A percentile compares a stretch with the other conserved stretches of the same genome.
Evolutionary conservation across 805 yeast genomes (phyloP).

Genomic region (Cyberlindnera japonica): DNA sequence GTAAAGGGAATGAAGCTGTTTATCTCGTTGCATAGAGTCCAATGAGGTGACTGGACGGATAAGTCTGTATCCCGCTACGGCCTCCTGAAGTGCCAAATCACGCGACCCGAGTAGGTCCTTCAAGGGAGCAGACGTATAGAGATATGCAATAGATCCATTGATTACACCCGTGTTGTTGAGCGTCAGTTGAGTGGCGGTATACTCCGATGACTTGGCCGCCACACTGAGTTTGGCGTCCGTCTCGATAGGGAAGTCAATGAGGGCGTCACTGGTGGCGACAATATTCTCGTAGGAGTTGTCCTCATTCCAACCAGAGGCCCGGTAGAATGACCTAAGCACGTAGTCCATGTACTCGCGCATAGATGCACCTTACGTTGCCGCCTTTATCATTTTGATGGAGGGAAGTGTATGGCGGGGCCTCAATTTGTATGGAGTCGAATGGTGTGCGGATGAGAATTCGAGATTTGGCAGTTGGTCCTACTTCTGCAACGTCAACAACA

Average conservation of each 20-base stretch:
- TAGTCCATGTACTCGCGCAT: slow-evolving; percentile 74
- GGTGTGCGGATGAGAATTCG: not conserved
- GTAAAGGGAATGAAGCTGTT: slow-evolving; percentile 41
- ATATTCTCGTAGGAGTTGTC: slow-evolving; percentile 76
- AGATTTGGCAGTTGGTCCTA: too few relatives aligned
- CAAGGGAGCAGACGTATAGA: slow-evolving; percentile 64
- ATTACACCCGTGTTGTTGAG: slow-evolving; percentile 60
- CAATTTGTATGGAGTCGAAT: not conserved
- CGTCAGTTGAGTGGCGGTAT: slow-evolving; percentile 70
- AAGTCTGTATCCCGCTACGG: slow-evolving; percentile 63
- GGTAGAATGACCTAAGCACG: slow-evolving; percentile 67
- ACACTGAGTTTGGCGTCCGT: slow-evolving; percentile 60
- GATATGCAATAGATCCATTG: slow-evolving; percentile 79
- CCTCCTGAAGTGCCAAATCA: slow-evolving; percentile 57
- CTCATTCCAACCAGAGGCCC: slow-evolving; percentile 71
- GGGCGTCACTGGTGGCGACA: slow-evolving; percentile 59
- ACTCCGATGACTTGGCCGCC: slow-evolving; percentile 64
- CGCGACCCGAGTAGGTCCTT: slow-evolving; percentile 47
- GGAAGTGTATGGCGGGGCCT: not conserved
- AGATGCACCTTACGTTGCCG: too few relatives aligned
- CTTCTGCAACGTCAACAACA: not conserved
- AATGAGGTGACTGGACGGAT: too few relatives aligned
- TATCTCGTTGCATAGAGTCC: too few relatives aligned
- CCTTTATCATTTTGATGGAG: too few relatives aligned
- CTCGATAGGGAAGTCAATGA: slow-evolving; percentile 75